phyloP scores from a whole-genome alignment of 2,329 filamentous ascomycete species.

The Calycina marina region DNA sequence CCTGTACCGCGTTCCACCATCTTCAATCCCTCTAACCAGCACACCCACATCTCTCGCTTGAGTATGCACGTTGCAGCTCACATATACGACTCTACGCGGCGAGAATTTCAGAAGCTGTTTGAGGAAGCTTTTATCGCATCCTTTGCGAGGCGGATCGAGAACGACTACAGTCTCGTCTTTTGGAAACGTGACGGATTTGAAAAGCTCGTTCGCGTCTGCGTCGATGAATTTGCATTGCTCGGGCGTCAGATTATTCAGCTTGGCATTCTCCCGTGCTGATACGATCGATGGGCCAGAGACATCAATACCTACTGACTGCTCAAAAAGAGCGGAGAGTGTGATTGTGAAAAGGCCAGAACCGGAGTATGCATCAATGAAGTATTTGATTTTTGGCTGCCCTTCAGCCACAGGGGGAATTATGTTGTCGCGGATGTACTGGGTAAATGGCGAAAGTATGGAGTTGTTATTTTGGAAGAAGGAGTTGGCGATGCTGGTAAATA shows the following conservation, averaged over 20 bases:
- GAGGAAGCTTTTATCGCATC: conserved; percentile 77
- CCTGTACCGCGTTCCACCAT: conserved; percentile 45
- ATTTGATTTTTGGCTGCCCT: conserved; percentile 41
- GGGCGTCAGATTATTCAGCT: conserved; percentile 53
- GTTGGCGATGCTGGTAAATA: conserved; percentile 83
- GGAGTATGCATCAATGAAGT: conserved; percentile 95
- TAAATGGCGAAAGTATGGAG: conserved; percentile 80
- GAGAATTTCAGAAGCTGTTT: conserved; percentile 64
- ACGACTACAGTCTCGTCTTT: conserved; percentile 81
- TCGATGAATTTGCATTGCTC: conserved; percentile 72
- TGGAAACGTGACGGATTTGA: conserved; percentile 59
- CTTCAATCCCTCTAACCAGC: conserved; percentile 55
- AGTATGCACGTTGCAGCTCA: conserved; percentile 96
- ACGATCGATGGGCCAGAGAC: conserved; percentile 66
- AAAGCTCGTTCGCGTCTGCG: conserved; percentile 73
- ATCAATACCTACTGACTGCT: conserved; percentile 79
- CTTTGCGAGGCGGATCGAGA: conserved; percentile 91
- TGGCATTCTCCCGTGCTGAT: conserved; percentile 66
- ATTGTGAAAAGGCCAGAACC: conserved; percentile 96
- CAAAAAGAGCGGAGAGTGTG: conserved; percentile 73
- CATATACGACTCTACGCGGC: conserved; percentile 74
- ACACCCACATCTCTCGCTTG: conserved; percentile 88
- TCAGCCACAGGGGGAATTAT: conserved; percentile 42
- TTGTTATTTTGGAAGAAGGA: conserved; percentile 99
- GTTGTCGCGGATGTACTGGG: conserved; percentile 69